Evolutionary conservation across 1,139 yeast genomes (phyloP).

Genomic region (Yueomyces sp.): DNA sequence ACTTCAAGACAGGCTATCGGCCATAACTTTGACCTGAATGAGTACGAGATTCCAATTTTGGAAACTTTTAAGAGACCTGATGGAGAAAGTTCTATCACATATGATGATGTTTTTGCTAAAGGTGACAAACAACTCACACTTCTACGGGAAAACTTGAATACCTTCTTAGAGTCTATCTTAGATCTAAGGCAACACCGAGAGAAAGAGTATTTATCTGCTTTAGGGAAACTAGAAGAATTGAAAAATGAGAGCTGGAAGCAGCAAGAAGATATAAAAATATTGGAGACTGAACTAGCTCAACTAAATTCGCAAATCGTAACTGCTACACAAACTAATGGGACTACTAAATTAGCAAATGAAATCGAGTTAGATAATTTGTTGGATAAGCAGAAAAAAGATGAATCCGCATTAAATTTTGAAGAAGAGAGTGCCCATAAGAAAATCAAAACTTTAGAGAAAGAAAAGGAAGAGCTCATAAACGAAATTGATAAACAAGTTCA

Average conservation of each 20-base stretch:
- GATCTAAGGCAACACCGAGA: constrained; percentile 19
- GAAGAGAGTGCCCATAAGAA: constrained; percentile 11
- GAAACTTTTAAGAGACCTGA: constrained; percentile 21
- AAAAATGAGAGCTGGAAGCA: constrained; percentile 40
- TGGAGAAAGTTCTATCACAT: constrained; percentile 17
- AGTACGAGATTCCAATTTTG: constrained; percentile 21
- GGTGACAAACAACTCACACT: constrained; percentile 3
- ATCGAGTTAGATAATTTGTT: constrained; percentile 34
- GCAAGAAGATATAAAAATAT: constrained; percentile 44
- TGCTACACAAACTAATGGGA: constrained; percentile 43
- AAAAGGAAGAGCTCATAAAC: constrained; percentile 41
- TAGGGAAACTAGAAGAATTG: constrained; percentile 43
- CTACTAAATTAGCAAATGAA: constrained; percentile 34
- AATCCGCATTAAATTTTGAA: constrained; percentile 39
- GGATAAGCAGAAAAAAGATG: constrained; percentile 27
- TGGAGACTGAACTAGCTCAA: constrained; percentile 42
- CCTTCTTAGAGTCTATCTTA: constrained; percentile 39
- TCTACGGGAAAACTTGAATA: constrained; percentile 15
- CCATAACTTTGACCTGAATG: constrained; percentile 13
- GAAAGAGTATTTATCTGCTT: no score
- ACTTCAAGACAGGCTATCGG: constrained; percentile 10
- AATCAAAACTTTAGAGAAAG: constrained; percentile 44
- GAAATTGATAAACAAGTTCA: constrained; percentile 37
- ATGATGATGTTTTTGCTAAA: constrained; percentile 23
- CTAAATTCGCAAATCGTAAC: constrained; percentile 46